phyloP scores from a whole-genome alignment of 306 rosid species.

The Malus fusca region DNA sequence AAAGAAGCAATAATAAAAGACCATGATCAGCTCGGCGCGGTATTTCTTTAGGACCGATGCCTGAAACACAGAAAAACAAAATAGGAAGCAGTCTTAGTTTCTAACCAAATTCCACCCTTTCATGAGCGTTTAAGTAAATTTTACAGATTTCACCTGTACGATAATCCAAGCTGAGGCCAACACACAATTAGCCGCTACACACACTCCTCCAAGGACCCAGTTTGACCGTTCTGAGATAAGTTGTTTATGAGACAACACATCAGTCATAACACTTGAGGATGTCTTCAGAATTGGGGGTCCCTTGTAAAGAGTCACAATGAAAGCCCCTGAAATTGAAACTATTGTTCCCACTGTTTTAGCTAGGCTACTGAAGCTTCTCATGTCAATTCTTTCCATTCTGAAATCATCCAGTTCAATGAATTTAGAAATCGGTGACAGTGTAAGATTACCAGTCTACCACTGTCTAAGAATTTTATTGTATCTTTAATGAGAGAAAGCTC shows the following conservation, averaged over 20 bases:
- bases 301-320: conserved; percentile 69
- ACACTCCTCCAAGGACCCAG: conserved; percentile 61
- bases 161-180: conserved; percentile 44
- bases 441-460: not conserved
- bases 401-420: conserved; percentile 22
- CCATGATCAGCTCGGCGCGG: conserved; percentile 64
- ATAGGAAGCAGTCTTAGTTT: not conserved
- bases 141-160: conserved; percentile 43
- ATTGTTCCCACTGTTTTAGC: conserved; percentile 64
- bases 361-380: conserved; percentile 48
- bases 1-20: conserved; percentile 61
- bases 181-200: conserved; percentile 47
- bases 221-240: conserved; percentile 39
- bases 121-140: not conserved
- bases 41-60: conserved; percentile 55
- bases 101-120: not conserved
- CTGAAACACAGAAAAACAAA: conserved; percentile 33
- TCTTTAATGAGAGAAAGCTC: not conserved
- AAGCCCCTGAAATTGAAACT: conserved; percentile 70
- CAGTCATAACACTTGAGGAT: conserved; percentile 12
- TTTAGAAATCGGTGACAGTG: conserved; percentile 1
- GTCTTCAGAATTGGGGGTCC: conserved; percentile 52
- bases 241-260: conserved; percentile 22
- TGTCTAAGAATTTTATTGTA: not conserved
- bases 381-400: conserved; percentile 66